phyloP scores from a whole-genome alignment of 257 asterid genomes.

The Nicotiana benthamiana region DNA sequence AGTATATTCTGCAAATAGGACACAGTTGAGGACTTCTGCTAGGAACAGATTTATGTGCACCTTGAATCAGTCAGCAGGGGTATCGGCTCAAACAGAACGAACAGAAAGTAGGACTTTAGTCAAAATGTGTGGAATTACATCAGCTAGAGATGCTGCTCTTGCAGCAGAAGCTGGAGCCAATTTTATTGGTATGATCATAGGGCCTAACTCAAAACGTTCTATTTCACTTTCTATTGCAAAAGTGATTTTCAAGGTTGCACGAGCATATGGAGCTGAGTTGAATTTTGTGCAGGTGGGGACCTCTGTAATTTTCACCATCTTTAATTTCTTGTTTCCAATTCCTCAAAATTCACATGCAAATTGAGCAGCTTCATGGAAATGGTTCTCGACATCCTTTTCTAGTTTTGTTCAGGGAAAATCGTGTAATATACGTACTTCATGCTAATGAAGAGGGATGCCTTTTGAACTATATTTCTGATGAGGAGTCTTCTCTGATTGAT shows the following conservation, averaged over 20 bases:
- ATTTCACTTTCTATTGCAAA: conserved; percentile 66
- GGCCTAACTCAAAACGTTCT: conserved; percentile 91
- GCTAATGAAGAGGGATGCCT: conserved; percentile 64
- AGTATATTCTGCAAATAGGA: conserved; percentile 13
- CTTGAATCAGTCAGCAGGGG: conserved; percentile 23
- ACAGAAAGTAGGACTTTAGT: conserved; percentile 46
- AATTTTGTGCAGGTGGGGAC: conserved; percentile 73
- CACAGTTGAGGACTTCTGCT: conserved; percentile 1
- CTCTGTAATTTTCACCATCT: conserved; percentile 3
- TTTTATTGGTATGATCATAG: conserved; percentile 84
- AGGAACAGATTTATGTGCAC: conserved; percentile 24
- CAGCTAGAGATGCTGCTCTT: conserved; percentile 77
- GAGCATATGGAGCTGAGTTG: conserved; percentile 68
- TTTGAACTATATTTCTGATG: conserved; percentile 61
- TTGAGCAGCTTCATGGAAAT: conserved; percentile 78
- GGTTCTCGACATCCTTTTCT: conserved; percentile 74
- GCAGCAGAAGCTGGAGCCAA: conserved; percentile 96
- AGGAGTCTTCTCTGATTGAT: conserved; percentile 66
- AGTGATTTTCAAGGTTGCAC: conserved; percentile 69
- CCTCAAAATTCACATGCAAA: background rate
- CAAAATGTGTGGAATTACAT: conserved; percentile 92
- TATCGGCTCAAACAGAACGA: conserved; percentile 18
- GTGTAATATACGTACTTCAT: conserved; percentile 75
- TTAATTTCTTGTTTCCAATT: conserved; percentile 8
- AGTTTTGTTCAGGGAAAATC: conserved; percentile 35